phyloP scores from a whole-genome alignment of 2,329 filamentous ascomycete species.

The Juglanconis juglandina region DNA sequence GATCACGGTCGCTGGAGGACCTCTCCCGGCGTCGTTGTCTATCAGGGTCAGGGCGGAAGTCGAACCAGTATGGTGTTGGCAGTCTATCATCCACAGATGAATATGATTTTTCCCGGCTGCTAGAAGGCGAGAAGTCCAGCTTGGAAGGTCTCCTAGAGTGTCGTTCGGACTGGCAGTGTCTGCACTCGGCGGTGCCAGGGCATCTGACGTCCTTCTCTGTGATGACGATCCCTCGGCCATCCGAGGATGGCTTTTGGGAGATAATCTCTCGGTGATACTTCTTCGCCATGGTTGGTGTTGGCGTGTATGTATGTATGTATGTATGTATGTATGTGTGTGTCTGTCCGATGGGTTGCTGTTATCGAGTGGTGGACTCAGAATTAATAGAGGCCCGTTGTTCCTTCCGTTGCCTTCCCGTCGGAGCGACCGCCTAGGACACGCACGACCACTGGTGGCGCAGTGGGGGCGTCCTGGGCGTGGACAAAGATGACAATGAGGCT shows the following conservation, averaged over 20 bases:
- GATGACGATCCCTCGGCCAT: constrained; percentile 3
- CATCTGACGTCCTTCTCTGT: constrained; percentile 1
- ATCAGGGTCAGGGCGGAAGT: constrained; percentile 13
- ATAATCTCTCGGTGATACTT: constrained; percentile 6
- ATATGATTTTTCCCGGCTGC: not conserved
- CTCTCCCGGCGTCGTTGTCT: constrained; percentile 15
- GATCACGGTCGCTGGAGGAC: constrained; percentile 9
- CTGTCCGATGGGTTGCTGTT: not conserved
- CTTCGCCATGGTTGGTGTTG: not conserved
- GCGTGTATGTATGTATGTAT: not conserved
- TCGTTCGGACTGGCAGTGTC: not conserved
- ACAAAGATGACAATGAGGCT: constrained; percentile 16
- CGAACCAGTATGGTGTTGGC: constrained; percentile 16
- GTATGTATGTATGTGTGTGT: not conserved
- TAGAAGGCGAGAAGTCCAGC: not conserved
- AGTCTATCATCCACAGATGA: constrained; percentile 16
- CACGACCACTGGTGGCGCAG: not conserved
- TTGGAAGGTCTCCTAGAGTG: not conserved
- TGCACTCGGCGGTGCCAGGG: constrained; percentile 5
- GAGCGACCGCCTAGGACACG: not conserved
- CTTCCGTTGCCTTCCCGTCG: not conserved
- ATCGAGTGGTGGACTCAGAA: not conserved
- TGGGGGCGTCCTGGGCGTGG: constrained; percentile 4
- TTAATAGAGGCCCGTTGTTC: not conserved
- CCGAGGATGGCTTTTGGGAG: constrained; percentile 5